Conservation (phyloP, 805 yeast genomes). For the Nakazawaea peltata region DNA sequence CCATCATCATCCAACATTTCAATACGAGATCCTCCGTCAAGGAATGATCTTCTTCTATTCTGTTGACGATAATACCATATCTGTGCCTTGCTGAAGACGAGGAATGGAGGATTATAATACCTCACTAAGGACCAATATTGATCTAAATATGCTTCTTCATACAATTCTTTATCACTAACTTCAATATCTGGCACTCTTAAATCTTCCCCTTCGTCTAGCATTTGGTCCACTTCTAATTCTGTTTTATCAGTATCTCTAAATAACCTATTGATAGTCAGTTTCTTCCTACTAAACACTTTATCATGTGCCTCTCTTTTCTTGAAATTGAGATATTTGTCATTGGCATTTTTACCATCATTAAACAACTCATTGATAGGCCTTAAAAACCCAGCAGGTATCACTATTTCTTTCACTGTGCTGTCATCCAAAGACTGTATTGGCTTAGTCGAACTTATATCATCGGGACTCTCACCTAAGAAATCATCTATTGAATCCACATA, state of each 20-base stretch:
- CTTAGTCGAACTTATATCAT: conserved; percentile 8
- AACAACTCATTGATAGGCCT: conserved; percentile 12
- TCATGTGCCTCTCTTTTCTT: conserved; percentile 8
- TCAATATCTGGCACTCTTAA: conserved; percentile 8
- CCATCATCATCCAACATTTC: conserved; percentile 14
- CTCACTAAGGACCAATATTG: conserved; percentile 16
- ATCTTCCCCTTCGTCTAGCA: conserved; percentile 10
- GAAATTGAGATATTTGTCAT: conserved; percentile 5
- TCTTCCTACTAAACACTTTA: conserved; percentile 4
- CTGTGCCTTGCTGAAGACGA: conserved; percentile 12
- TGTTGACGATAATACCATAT: conserved; percentile 10
- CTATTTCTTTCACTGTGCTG: conserved; percentile 6
- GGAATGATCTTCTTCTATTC: background rate
- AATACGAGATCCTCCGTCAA: conserved; percentile 1
- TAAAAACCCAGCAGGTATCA: conserved; percentile 11
- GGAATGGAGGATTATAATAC: conserved; percentile 16
- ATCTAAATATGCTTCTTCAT: conserved; percentile 14
- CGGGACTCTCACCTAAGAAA: conserved; percentile 17
- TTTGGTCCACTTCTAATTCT: conserved; percentile 7
- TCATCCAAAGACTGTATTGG: conserved; percentile 6
- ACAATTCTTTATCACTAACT: conserved; percentile 15
- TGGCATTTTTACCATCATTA: conserved; percentile 2
- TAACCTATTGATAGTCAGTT: background rate
- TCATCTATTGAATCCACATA: conserved; percentile 18
- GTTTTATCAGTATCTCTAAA: conserved; percentile 3